Conservation (phyloP, 306 rosid genomes). For the Citrullus mucosospermus region DNA sequence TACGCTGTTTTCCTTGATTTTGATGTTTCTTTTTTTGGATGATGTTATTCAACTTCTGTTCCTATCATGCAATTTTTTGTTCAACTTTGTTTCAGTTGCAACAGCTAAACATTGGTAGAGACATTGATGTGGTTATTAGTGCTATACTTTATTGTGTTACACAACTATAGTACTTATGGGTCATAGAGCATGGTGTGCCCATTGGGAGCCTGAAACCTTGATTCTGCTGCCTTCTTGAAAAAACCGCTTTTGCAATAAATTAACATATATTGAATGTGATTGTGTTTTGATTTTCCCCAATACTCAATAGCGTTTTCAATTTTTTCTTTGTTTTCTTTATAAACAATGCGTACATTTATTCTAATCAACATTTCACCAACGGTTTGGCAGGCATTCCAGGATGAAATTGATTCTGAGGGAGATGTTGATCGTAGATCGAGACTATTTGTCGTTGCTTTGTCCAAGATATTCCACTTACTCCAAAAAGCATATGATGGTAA, state of each 20-base stretch:
- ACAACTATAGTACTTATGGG: neutral
- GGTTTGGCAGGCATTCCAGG: slow-evolving; percentile 44
- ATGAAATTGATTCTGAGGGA: slow-evolving; percentile 45
- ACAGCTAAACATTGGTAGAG: neutral
- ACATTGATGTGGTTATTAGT: neutral
- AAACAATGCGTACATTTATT: neutral
- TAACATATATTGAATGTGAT: neutral
- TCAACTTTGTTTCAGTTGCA: neutral
- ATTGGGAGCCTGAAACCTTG: neutral
- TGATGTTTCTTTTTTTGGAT: neutral
- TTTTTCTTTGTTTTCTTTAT: neutral
- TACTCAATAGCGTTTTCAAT: neutral
- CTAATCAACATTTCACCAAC: neutral
- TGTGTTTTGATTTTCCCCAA: neutral
- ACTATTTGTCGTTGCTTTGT: slow-evolving; percentile 42
- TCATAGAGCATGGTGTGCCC: neutral
- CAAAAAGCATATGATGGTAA: slow-evolving; percentile 44
- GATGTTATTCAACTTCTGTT: neutral
- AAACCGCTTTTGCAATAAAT: neutral
- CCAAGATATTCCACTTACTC: slow-evolving; percentile 47
- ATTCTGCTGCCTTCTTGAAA: neutral
- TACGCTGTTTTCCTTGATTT: slow-evolving; percentile 2
- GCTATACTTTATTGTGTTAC: neutral
- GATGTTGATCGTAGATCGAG: slow-evolving; percentile 43
- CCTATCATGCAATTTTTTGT: neutral